phyloP scores from a whole-genome alignment of 2,329 filamentous ascomycete genomes.

The Huntiella moniliformis region DNA sequence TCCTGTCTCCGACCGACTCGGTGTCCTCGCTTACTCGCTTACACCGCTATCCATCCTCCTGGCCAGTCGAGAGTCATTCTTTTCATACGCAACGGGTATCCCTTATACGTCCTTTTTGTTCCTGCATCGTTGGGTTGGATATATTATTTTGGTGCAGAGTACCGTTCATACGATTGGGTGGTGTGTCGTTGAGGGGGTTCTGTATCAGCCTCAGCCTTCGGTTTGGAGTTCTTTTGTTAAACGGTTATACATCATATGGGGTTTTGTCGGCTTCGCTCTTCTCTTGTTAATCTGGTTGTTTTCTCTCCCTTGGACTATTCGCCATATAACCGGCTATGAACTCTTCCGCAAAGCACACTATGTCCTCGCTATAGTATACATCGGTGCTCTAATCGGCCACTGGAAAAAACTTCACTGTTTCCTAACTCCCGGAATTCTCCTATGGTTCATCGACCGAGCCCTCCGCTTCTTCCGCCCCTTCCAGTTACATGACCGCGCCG shows the following conservation, averaged over 20 bases:
- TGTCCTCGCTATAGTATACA: conserved; percentile 52
- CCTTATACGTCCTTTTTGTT: conserved; percentile 66
- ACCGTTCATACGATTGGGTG: conserved; percentile 52
- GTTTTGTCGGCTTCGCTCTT: conserved; percentile 47
- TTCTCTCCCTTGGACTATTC: conserved; percentile 37
- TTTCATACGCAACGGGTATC: conserved; percentile 51
- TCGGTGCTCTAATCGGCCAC: conserved; percentile 59
- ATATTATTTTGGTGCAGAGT: conserved; percentile 51
- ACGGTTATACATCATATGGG: conserved; percentile 55
- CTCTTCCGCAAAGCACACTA: conserved; percentile 61
- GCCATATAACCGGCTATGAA: conserved; percentile 48
- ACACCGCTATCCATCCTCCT: conserved; percentile 52
- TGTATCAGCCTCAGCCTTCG: conserved; percentile 54
- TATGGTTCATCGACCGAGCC: conserved; percentile 47
- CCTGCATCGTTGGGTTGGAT: conserved; percentile 57
- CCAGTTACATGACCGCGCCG: conserved; percentile 37
- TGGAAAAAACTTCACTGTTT: conserved; percentile 52
- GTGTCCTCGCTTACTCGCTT: conserved; percentile 52
- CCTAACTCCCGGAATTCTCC: conserved; percentile 43
- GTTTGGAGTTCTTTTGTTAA: conserved; percentile 37
- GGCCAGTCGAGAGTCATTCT: conserved; percentile 48
- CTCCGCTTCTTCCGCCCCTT: conserved; percentile 38
- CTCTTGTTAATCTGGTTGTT: conserved; percentile 42
- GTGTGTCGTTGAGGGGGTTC: conserved; percentile 43
- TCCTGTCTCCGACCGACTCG: conserved; percentile 51